phyloP scores from a whole-genome alignment of 371 early-diverging fungal genomes.

The Thermomucor indicae-seudaticae region DNA sequence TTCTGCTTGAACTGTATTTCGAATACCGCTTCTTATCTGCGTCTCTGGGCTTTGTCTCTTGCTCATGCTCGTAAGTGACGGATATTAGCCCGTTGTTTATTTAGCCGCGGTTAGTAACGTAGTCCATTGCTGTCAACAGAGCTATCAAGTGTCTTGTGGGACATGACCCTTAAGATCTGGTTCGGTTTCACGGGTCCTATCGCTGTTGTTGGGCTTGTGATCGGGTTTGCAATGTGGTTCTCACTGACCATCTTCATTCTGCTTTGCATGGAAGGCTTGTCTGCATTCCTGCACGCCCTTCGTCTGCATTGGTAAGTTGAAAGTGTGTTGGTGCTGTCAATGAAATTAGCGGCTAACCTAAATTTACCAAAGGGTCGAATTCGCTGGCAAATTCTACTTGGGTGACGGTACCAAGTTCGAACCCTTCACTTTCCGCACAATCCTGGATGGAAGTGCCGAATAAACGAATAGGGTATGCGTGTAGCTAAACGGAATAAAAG shows the following conservation, averaged over 20 bases:
- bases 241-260: conserved; percentile 83
- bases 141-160: conserved; percentile 97
- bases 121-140: conserved; percentile 50
- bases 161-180: conserved; percentile 83
- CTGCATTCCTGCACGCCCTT: conserved; percentile 98
- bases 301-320: conserved; percentile 94
- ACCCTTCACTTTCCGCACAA: conserved; percentile 37
- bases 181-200: conserved; percentile 51
- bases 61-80: conserved; percentile 91
- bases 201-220: conserved; percentile 62
- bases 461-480: no score
- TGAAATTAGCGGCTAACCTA: background rate
- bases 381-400: conserved; percentile 97
- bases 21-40: conserved; percentile 99
- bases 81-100: background rate
- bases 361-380: conserved; percentile 83
- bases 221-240: conserved; percentile 85
- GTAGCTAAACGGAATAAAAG: no score
- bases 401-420: conserved; percentile 49
- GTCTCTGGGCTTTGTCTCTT: conserved; percentile 99
- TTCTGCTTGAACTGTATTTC: conserved; percentile 98
- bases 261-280: conserved; percentile 97
- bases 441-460: conserved; percentile 16
- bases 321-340: no score
- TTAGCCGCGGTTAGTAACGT: background rate